These are phyloP conservation scores for Murraya koenigii DNA, from an alignment of 345 rosid genomes.

Conservation along the genomic window DNA sequence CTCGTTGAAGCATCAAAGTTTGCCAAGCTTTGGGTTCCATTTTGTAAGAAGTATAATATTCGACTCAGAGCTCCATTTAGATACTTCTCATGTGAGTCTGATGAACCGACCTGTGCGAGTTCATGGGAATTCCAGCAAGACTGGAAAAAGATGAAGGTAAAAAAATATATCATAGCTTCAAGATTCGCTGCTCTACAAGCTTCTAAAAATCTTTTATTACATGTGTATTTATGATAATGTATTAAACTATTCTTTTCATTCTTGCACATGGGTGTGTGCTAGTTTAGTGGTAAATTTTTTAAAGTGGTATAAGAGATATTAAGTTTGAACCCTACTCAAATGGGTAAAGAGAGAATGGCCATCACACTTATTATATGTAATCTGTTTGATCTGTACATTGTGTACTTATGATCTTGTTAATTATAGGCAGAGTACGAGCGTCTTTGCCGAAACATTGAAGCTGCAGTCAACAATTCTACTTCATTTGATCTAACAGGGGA, in stretches of 20 bases:
- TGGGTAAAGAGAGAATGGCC: too few relatives aligned
- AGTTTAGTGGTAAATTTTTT: too few relatives aligned
- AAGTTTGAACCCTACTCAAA: too few relatives aligned
- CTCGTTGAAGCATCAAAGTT: constrained; percentile 61
- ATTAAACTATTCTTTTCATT: too few relatives aligned
- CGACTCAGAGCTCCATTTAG: constrained; percentile 66
- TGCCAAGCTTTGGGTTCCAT: constrained; percentile 72
- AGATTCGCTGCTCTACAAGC: too few relatives aligned
- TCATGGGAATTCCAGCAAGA: constrained; percentile 47
- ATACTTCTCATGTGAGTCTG: constrained; percentile 33
- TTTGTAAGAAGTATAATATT: constrained; percentile 53
- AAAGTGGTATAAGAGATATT: too few relatives aligned
- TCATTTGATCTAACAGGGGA: constrained; percentile 32
- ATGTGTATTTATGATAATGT: too few relatives aligned
- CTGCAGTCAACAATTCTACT: constrained; percentile 20
- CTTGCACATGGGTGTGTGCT: too few relatives aligned
- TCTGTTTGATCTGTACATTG: too few relatives aligned
- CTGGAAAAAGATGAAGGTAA: constrained; percentile 48
- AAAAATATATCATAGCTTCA: neutral
- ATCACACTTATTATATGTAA: too few relatives aligned
- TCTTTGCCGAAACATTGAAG: constrained; percentile 41
- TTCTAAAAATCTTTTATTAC: too few relatives aligned
- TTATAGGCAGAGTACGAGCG: constrained; percentile 49
- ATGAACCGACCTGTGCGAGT: neutral
- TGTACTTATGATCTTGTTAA: too few relatives aligned